phyloP scores from a whole-genome alignment of 2,329 filamentous ascomycete genomes.

The Hypoxylon sp. region DNA sequence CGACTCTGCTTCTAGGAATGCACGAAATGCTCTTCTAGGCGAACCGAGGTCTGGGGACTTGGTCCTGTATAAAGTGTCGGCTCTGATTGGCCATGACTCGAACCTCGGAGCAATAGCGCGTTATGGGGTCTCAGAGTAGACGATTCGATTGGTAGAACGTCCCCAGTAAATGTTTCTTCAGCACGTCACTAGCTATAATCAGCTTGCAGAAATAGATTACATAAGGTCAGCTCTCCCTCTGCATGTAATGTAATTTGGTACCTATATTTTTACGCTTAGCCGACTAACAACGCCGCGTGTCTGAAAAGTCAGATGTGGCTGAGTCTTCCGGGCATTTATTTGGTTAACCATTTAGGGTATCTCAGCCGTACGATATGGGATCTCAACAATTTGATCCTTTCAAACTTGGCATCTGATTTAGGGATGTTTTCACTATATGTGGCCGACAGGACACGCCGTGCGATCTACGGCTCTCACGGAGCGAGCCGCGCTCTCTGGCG shows the following conservation, averaged over 20 bases:
- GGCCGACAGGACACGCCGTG: slow-evolving; percentile 7
- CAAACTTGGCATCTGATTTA: slow-evolving; percentile 11
- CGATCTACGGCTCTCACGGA: slow-evolving; percentile 17
- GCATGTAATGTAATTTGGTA: slow-evolving; percentile 5
- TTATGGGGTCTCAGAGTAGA: slow-evolving; percentile 1
- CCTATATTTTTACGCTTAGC: not conserved
- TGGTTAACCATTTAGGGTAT: slow-evolving; percentile 8
- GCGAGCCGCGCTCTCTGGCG: not conserved
- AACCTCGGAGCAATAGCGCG: slow-evolving; percentile 39
- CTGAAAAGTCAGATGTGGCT: slow-evolving; percentile 14
- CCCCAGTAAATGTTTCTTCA: not conserved
- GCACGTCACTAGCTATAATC: slow-evolving; percentile 14
- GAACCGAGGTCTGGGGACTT: slow-evolving; percentile 35
- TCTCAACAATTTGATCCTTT: slow-evolving; percentile 19
- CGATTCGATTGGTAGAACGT: slow-evolving; percentile 10
- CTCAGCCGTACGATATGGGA: slow-evolving; percentile 11
- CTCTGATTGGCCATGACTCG: slow-evolving; percentile 25
- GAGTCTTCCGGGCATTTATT: not conserved
- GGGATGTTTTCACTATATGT: slow-evolving; percentile 3
- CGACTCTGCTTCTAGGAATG: slow-evolving; percentile 20
- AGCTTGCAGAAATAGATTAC: slow-evolving; percentile 5
- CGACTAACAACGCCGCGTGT: not conserved
- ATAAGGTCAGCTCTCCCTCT: slow-evolving; percentile 9
- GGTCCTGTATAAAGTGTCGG: slow-evolving; percentile 3
- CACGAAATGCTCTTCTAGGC: slow-evolving; percentile 23